A percentile compares a stretch with the other conserved stretches of the same genome.
Conservation (phyloP, 331 rosid species). For the Acacia pycnantha region DNA sequence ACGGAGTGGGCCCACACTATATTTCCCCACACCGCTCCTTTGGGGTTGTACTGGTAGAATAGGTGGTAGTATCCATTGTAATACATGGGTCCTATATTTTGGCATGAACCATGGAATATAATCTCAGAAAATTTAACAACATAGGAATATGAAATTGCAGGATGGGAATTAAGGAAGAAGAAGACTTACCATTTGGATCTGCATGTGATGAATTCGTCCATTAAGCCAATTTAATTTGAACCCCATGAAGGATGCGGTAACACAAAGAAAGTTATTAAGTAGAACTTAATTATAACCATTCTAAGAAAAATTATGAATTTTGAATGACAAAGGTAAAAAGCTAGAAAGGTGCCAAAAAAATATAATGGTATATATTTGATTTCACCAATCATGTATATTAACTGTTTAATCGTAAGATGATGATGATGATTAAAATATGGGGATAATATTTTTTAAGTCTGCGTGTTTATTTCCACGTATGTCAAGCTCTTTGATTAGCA, state of each 20-base stretch:
- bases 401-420: background rate
- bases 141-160: background rate
- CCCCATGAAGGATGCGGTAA: slow-evolving; percentile 2
- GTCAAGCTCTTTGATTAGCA: background rate
- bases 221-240: background rate
- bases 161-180: too few species aligned
- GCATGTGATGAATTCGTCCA: slow-evolving; percentile 25
- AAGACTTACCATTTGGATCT: slow-evolving; percentile 80
- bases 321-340: background rate
- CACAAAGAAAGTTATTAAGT: background rate
- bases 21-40: slow-evolving; percentile 59
- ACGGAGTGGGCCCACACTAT: slow-evolving; percentile 61
- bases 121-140: background rate
- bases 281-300: slow-evolving; percentile 5
- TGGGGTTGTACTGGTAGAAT: slow-evolving; percentile 58
- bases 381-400: background rate
- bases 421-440: background rate
- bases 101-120: background rate
- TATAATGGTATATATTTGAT: background rate
- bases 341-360: background rate
- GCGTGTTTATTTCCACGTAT: slow-evolving; percentile 8
- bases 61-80: slow-evolving; percentile 47
- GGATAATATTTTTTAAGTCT: background rate
- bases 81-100: slow-evolving; percentile 47
- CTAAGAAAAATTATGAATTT: background rate